phyloP scores from a whole-genome alignment of 768 basidiomycete species.

The Mrakia hoshinonis region DNA sequence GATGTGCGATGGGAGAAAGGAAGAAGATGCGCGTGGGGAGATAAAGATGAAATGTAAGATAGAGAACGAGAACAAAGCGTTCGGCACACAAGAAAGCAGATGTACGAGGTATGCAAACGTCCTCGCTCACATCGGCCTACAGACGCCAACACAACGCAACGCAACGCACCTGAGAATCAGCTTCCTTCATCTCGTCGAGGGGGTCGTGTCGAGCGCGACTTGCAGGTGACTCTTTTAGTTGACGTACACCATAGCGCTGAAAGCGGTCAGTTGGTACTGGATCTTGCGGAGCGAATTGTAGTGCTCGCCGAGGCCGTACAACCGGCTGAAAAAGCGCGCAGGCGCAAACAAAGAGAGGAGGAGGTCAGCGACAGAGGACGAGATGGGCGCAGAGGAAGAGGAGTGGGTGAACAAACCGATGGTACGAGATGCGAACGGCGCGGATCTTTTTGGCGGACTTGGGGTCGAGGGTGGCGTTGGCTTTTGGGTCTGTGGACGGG shows the following conservation, averaged over 20 bases:
- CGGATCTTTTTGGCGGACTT: conserved; percentile 39
- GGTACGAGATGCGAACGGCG: conserved; percentile 74
- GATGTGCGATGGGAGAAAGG: too few species aligned
- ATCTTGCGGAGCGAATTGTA: conserved; percentile 30
- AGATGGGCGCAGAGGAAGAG: neutral
- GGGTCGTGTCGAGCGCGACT: too few species aligned
- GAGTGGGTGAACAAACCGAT: conserved; percentile 41
- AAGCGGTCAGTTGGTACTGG: conserved; percentile 12
- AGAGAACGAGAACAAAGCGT: too few species aligned
- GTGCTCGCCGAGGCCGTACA: conserved; percentile 88
- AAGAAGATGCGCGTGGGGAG: too few species aligned
- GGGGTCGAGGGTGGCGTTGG: conserved; percentile 37
- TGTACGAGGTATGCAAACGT: too few species aligned
- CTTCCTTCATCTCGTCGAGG: too few species aligned
- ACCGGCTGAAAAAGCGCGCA: conserved; percentile 40
- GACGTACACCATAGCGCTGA: conserved; percentile 29
- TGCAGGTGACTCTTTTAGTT: too few species aligned
- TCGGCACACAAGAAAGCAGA: too few species aligned
- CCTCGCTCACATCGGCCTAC: too few species aligned
- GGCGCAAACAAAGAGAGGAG: neutral
- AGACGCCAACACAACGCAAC: too few species aligned
- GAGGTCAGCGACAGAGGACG: neutral
- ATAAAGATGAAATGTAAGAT: too few species aligned
- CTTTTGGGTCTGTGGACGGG: conserved; percentile 31
- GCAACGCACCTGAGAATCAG: too few species aligned